Evolutionary conservation across 352 stramenopile species (phyloP).

Genomic region (Elongisporangium anandrum): DNA sequence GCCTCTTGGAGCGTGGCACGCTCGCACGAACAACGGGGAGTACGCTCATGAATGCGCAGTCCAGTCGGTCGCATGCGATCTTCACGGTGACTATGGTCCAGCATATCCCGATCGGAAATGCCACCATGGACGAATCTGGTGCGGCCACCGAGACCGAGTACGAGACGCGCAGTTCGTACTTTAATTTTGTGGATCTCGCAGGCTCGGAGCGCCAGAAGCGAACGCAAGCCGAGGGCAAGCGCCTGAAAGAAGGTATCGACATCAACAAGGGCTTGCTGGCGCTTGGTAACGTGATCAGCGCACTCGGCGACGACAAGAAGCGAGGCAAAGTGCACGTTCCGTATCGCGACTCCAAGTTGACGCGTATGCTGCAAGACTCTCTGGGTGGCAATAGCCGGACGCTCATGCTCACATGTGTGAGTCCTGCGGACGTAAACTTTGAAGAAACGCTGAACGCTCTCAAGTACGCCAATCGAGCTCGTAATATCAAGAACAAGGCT

Average conservation of each 20-base stretch:
- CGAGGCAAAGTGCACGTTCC: slow-evolving; percentile 90
- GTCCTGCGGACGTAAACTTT: slow-evolving; percentile 88
- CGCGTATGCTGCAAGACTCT: slow-evolving; percentile 91
- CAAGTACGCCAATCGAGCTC: slow-evolving; percentile 89
- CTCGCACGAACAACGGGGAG: slow-evolving; percentile 79
- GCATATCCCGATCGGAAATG: slow-evolving; percentile 55
- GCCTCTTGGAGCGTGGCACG: slow-evolving; percentile 80
- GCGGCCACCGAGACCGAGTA: slow-evolving; percentile 11
- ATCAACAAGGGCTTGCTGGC: slow-evolving; percentile 98
- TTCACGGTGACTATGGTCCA: slow-evolving; percentile 87
- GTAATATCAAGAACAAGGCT: slow-evolving; percentile 89
- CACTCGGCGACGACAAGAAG: slow-evolving; percentile 90
- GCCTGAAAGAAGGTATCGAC: slow-evolving; percentile 95
- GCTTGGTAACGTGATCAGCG: slow-evolving; percentile 97
- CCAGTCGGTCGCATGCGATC: slow-evolving; percentile 90
- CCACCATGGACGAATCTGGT: slow-evolving; percentile 30
- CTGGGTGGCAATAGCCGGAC: slow-evolving; percentile 91
- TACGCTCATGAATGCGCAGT: slow-evolving; percentile 92
- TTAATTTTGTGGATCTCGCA: slow-evolving; percentile 92
- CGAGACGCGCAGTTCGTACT: slow-evolving; percentile 81
- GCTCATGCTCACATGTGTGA: slow-evolving; percentile 91
- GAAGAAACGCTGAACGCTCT: slow-evolving; percentile 91
- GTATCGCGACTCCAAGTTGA: slow-evolving; percentile 94
- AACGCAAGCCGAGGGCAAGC: slow-evolving; percentile 89
- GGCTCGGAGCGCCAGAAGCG: slow-evolving; percentile 94